Conservation (phyloP, 441 rosid species). For the Populus hybrid region DNA sequence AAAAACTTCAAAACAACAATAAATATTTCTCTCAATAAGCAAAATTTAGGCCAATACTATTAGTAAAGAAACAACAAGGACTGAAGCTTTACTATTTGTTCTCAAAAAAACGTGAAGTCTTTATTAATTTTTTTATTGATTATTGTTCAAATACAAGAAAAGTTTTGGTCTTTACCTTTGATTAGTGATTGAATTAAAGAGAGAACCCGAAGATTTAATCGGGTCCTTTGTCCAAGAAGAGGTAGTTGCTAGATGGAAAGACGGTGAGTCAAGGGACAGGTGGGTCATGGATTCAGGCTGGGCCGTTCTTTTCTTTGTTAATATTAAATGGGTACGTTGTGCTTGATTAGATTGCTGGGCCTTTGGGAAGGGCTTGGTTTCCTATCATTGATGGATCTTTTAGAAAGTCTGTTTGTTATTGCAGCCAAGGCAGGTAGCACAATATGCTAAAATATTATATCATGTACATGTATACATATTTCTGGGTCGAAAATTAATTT, state of each 20-base stretch:
- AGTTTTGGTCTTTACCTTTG: neutral
- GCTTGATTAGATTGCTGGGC: neutral
- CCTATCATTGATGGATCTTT: neutral
- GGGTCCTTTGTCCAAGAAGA: neutral
- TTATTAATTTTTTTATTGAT: neutral
- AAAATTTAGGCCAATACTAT: neutral
- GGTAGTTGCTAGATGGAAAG: neutral
- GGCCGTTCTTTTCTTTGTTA: neutral
- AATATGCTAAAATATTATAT: too few species aligned
- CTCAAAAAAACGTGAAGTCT: neutral
- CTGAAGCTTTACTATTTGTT: neutral
- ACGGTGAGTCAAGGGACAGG: neutral
- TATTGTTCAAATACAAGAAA: neutral
- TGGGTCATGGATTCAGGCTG: neutral
- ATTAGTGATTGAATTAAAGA: neutral
- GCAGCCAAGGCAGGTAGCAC: slow-evolving; percentile 44
- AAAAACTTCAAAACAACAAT: neutral
- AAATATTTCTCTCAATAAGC: neutral
- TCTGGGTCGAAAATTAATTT: too few species aligned
- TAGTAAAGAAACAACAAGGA: neutral
- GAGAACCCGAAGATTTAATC: neutral
- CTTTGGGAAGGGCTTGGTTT: neutral
- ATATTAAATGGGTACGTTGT: neutral
- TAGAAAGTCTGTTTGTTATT: slow-evolving; percentile 5
- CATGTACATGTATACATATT: too few species aligned